These are phyloP conservation scores for Fusarium sp. DNA, from an alignment of 2,329 filamentous ascomycete genomes.

Conservation along the genomic window DNA sequence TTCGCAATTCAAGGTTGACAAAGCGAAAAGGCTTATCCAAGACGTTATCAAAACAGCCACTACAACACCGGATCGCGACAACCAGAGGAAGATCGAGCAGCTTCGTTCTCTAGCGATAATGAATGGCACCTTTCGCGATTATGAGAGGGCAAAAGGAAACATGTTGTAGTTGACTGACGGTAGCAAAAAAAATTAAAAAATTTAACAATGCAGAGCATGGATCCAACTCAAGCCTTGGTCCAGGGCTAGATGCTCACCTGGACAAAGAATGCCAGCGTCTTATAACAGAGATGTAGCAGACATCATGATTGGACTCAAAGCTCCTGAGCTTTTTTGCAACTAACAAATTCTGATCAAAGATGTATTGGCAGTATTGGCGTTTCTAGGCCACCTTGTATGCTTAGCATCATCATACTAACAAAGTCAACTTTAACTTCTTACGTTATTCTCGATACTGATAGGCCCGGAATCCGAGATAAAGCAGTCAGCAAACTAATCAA, in stretches of 20 bases:
- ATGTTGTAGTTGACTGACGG: neutral
- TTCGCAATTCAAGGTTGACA: neutral
- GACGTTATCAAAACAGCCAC: neutral
- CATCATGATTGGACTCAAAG: neutral
- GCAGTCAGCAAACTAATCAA: constrained; percentile 13
- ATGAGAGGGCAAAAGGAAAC: neutral
- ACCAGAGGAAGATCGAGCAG: neutral
- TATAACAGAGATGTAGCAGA: neutral
- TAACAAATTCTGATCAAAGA: neutral
- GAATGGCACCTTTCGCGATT: neutral
- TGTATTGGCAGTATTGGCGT: neutral
- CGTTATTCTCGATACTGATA: neutral
- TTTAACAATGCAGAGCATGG: neutral
- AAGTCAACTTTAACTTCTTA: neutral
- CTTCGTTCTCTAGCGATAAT: neutral
- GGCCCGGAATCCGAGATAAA: neutral
- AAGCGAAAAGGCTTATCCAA: neutral
- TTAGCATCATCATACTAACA: neutral
- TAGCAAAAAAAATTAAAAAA: neutral
- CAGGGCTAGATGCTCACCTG: neutral
- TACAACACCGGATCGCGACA: neutral
- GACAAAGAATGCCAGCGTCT: neutral
- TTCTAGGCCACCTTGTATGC: neutral
- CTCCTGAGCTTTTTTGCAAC: neutral
- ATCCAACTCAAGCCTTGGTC: neutral